phyloP scores from a whole-genome alignment of 2,329 filamentous ascomycete species.

The Paracorniculantispora psalliotae region DNA sequence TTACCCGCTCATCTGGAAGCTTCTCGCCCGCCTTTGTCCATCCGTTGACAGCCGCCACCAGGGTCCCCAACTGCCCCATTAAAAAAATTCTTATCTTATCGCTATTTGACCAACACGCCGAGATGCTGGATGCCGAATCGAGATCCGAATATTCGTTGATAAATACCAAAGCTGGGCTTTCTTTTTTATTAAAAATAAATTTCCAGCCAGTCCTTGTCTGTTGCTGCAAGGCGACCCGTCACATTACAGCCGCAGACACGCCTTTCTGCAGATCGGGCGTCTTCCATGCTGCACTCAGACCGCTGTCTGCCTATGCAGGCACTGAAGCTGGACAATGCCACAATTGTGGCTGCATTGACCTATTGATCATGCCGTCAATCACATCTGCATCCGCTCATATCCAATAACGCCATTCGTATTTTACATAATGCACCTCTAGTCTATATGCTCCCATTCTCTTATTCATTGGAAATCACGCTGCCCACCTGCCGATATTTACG shows the following conservation, averaged over 20 bases:
- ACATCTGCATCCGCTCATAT: not conserved
- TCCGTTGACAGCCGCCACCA: constrained; percentile 4
- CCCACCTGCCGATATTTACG: constrained; percentile 43
- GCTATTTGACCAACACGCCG: constrained; percentile 4
- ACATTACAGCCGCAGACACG: too few relatives aligned
- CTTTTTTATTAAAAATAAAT: too few relatives aligned
- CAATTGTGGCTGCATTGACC: not conserved
- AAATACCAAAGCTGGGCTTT: too few relatives aligned
- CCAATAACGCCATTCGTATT: not conserved
- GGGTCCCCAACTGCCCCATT: not conserved
- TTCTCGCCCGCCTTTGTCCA: not conserved
- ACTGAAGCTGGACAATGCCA: not conserved
- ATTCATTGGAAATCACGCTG: constrained; percentile 23
- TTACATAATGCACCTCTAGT: not conserved
- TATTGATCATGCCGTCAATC: too few relatives aligned
- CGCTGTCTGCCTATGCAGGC: too few relatives aligned
- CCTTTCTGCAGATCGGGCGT: too few relatives aligned
- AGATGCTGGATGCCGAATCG: not conserved
- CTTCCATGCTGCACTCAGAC: too few relatives aligned
- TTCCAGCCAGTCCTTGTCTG: too few relatives aligned
- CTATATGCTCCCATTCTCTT: not conserved
- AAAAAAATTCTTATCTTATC: constrained; percentile 6
- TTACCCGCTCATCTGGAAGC: not conserved
- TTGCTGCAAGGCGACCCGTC: too few relatives aligned
- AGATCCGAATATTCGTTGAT: too few relatives aligned